phyloP scores from a whole-genome alignment of 2,329 filamentous ascomycete species.

The Cladobotryum mycophilum region DNA sequence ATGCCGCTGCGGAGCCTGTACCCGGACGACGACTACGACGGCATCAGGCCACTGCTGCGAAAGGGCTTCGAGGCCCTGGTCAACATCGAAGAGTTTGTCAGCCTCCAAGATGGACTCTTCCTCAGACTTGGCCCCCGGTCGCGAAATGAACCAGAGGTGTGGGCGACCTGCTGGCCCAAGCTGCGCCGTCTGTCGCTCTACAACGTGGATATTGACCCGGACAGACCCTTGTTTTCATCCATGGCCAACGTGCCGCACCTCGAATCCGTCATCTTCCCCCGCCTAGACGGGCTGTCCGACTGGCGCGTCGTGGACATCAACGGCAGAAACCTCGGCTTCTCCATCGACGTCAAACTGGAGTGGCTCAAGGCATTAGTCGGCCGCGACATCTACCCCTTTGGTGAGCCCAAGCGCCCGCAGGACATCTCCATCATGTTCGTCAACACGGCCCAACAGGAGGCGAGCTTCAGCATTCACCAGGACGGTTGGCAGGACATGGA shows the following conservation, averaged over 20 bases:
- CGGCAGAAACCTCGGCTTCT: background rate
- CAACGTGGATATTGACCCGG: background rate
- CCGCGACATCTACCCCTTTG: background rate
- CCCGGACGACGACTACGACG: background rate
- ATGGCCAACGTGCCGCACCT: constrained; percentile 9
- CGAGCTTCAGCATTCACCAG: background rate
- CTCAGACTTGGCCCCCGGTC: background rate
- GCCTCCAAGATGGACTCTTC: constrained; percentile 17
- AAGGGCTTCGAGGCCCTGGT: constrained; percentile 14
- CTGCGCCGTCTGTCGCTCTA: constrained; percentile 16
- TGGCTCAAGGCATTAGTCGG: constrained; percentile 6
- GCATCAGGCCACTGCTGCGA: constrained; percentile 10
- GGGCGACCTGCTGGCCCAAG: constrained; percentile 16
- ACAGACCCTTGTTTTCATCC: background rate
- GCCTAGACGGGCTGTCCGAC: background rate
- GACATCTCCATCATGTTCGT: background rate
- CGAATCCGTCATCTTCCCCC: constrained; percentile 8
- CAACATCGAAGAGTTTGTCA: constrained; percentile 20
- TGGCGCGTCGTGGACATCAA: background rate
- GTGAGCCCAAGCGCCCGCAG: background rate
- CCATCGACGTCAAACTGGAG: constrained; percentile 6
- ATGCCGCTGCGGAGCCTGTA: constrained; percentile 15
- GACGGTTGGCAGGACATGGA: background rate
- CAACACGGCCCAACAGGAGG: background rate
- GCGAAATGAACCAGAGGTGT: constrained; percentile 10